A percentile compares a stretch with the other conserved stretches of the same genome.
Conservation (phyloP, 2,329 filamentous ascomycete species). For the Phoma sp. region DNA sequence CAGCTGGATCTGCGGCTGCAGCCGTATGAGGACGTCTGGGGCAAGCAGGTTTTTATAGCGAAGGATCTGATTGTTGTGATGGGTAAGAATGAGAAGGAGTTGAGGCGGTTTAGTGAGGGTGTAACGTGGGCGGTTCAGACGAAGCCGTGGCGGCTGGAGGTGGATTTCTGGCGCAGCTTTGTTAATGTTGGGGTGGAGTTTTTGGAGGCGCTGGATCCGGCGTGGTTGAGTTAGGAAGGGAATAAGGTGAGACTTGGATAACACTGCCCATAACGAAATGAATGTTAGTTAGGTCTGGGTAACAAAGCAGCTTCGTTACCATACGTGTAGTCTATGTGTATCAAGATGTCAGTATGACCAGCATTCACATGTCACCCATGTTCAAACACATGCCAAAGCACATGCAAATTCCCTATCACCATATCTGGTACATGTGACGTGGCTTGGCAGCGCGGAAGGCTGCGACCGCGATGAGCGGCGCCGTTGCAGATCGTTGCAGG, state of each 20-base stretch:
- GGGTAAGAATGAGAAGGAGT: slow-evolving; percentile 53
- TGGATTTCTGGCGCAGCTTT: slow-evolving; percentile 62
- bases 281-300: too few species aligned
- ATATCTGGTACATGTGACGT: background rate
- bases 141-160: slow-evolving; percentile 58
- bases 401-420: too few species aligned
- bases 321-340: too few species aligned
- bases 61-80: slow-evolving; percentile 58
- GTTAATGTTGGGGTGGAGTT: slow-evolving; percentile 57
- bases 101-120: slow-evolving; percentile 49
- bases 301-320: too few species aligned
- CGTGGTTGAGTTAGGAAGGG: slow-evolving; percentile 47
- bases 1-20: slow-evolving; percentile 43
- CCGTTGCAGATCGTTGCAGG: slow-evolving; percentile 9
- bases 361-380: too few species aligned
- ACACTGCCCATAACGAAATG: too few species aligned
- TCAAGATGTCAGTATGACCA: too few species aligned
- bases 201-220: slow-evolving; percentile 52
- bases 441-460: background rate
- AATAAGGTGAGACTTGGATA: too few species aligned
- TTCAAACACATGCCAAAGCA: too few species aligned
- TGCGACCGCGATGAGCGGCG: slow-evolving; percentile 4
- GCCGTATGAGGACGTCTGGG: slow-evolving; percentile 40
- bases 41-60: slow-evolving; percentile 50
- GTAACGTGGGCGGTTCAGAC: slow-evolving; percentile 58